Conservation (phyloP, 1,284 basidiomycete species). For the Golubevia pallescens region DNA sequence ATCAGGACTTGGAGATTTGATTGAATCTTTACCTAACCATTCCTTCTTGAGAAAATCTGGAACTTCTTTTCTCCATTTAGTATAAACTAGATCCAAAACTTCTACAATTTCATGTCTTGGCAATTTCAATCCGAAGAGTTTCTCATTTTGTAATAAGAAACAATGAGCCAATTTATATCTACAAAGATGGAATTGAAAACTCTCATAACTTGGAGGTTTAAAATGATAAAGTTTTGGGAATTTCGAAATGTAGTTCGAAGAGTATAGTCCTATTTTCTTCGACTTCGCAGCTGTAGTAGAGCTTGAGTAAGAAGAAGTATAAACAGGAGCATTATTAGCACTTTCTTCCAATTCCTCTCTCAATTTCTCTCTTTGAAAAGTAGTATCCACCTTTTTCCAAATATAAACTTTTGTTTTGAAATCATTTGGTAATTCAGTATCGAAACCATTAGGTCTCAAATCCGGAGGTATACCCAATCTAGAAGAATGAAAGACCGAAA, state of each 20-base stretch:
- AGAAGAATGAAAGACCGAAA: conserved; percentile 27
- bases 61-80: no score
- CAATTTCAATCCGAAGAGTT: no score
- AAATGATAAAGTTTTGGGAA: no score
- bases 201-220: no score
- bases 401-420: conserved; percentile 17
- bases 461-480: conserved; percentile 39
- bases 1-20: no score
- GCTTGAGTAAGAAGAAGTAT: conserved; percentile 12
- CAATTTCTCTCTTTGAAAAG: conserved; percentile 33
- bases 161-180: no score
- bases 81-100: no score
- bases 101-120: no score
- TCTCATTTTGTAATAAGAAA: no score
- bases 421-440: conserved; percentile 44
- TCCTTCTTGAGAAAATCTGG: no score
- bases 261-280: conserved; percentile 28
- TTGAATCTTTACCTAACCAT: no score
- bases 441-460: conserved; percentile 34
- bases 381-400: conserved; percentile 2
- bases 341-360: conserved; percentile 11
- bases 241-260: conserved; percentile 22
- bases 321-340: not conserved
- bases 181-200: no score
- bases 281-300: not conserved